These are phyloP conservation scores for Candida manassasensis DNA, from an alignment of 805 yeast species.

Conservation along the genomic window DNA sequence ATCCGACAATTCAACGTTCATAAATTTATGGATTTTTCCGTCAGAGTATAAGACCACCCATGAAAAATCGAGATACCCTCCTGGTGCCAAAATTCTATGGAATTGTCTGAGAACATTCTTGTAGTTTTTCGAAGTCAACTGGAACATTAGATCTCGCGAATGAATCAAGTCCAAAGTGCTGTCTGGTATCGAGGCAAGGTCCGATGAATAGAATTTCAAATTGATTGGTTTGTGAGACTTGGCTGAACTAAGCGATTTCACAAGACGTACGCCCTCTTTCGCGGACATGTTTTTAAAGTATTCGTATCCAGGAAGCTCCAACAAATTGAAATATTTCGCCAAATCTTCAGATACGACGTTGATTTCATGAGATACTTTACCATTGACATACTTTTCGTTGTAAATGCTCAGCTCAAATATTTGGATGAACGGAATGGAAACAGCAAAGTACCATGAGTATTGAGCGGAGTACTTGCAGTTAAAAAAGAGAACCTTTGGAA, in stretches of 20 bases:
- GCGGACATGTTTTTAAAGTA: conserved; percentile 12
- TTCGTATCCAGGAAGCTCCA: conserved; percentile 20
- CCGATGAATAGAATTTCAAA: conserved; percentile 22
- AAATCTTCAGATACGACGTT: conserved; percentile 1
- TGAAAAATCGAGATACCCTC: conserved; percentile 34
- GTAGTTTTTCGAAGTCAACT: conserved; percentile 24
- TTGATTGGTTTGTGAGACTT: conserved; percentile 26
- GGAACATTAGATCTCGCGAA: conserved; percentile 31
- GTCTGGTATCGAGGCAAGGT: conserved; percentile 22
- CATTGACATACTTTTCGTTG: conserved; percentile 15
- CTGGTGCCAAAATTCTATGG: conserved; percentile 30
- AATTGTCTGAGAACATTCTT: conserved; percentile 26
- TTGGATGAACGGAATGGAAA: conserved; percentile 33
- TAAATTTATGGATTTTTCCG: conserved; percentile 1
- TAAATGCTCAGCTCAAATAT: conserved; percentile 30
- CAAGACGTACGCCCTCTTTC: conserved; percentile 1
- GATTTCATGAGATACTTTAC: not conserved
- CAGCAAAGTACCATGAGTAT: conserved; percentile 35
- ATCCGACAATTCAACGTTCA: conserved; percentile 2
- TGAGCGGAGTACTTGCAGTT: conserved; percentile 30
- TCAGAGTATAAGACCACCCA: conserved; percentile 10
- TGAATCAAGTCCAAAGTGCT: conserved; percentile 34
- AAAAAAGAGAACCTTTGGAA: conserved; percentile 24
- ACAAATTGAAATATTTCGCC: conserved; percentile 17
- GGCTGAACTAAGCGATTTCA: not conserved